These are phyloP conservation scores for Arabis alpina DNA, from an alignment of 345 rosid genomes.

Conservation along the genomic window DNA sequence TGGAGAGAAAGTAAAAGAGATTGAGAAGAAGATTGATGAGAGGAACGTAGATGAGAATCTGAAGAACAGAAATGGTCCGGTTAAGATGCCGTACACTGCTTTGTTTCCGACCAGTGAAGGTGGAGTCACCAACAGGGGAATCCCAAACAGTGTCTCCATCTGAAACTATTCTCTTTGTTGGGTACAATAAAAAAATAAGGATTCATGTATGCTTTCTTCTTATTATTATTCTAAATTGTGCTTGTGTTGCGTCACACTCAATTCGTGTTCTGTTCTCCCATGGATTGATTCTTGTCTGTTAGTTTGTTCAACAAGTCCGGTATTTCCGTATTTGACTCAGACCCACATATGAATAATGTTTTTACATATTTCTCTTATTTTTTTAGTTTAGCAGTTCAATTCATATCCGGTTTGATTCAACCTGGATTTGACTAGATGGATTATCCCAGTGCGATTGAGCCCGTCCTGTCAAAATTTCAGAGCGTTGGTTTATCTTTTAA, in stretches of 20 bases:
- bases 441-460: too few species aligned
- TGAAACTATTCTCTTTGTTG: slow-evolving; percentile 24
- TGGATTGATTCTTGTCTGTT: neutral
- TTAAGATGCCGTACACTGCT: slow-evolving; percentile 57
- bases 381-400: too few species aligned
- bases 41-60: slow-evolving; percentile 45
- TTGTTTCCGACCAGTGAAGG: slow-evolving; percentile 55
- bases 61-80: slow-evolving; percentile 64
- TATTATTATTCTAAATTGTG: neutral
- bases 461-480: too few species aligned
- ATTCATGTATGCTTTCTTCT: neutral
- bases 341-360: too few species aligned
- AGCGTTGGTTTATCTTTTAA: too few species aligned
- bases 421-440: too few species aligned
- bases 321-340: too few species aligned
- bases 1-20: slow-evolving; percentile 49
- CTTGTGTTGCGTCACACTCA: neutral
- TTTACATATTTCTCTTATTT: too few species aligned
- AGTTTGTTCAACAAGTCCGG: too few species aligned
- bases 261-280: slow-evolving; percentile 13
- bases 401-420: too few species aligned
- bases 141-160: slow-evolving; percentile 69
- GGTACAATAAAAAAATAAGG: too few species aligned
- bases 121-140: slow-evolving; percentile 61
- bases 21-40: slow-evolving; percentile 49